Evolutionary conservation across 768 basidiomycete genomes (phyloP), one percentile per base, ranked within the genome.

Genomic region (Pleurotus sapidus): DNA sequence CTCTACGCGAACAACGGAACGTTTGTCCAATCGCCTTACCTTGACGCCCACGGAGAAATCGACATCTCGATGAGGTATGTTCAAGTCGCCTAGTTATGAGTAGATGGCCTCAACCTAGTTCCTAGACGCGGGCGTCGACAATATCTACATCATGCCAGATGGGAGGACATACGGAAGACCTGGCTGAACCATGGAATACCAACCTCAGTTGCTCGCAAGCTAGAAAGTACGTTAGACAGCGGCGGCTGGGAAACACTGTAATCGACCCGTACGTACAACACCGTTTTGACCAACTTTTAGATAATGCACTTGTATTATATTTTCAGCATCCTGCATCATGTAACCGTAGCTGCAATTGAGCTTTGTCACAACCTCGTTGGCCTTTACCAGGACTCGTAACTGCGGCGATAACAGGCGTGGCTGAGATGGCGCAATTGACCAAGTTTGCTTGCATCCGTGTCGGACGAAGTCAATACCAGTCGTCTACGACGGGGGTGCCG

Each of bases 191-290:
- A 98, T 58, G 87, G 88, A 9, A 89, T 98, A 46, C 93, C 96
- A 2, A 95, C 91, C 2, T 76, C 91, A 38, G 89, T 96, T 20
- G 93, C 97, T 3, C 79, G 97, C 50, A 92, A 91, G 68, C 66
- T 98, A 58, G 96, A 98, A 68, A 82, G 90, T 61, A 85, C 84
- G 12, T 79, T 93, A 14, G 95, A 97, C 67, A 87, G 82, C 27
- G 93, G 95, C n/a, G 95, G 95, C 18, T 98, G 95, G 95, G 91
- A 92, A 65, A 89, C 88, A 57, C 70, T 96, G 49, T 95, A 69
- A 73, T 20, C 42, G 20, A 45, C 14, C 20, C 42, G 42, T 34
- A 34, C 30, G 30, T 34, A 34, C 30, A 9, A 34, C 30, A 8
- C 8, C 30, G 9, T 7, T 34, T 30, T 34, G 9, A 34, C 8